Evolutionary conservation across 108 stramenopile genomes (phyloP).

Genomic region (Nitzschia putrida): DNA sequence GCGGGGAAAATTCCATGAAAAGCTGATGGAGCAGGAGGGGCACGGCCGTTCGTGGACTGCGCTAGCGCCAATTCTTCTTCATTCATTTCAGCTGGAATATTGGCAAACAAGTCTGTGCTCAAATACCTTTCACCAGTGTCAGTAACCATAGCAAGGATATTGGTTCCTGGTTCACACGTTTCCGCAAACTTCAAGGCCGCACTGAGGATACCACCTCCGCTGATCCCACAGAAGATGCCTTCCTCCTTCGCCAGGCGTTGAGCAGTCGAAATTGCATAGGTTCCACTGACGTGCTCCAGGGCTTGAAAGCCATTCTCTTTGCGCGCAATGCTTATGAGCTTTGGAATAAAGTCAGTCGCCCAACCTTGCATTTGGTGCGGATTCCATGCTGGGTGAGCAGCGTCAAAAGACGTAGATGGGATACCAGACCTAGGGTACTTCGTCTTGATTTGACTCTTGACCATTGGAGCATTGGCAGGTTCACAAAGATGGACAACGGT

Average conservation of each 20-base stretch:
- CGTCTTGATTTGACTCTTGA: slow-evolving; percentile 60
- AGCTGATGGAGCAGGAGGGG: slow-evolving; percentile 40
- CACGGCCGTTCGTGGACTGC: slow-evolving; percentile 43
- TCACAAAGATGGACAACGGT: slow-evolving; percentile 69
- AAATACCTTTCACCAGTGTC: slow-evolving; percentile 85
- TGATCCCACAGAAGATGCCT: slow-evolving; percentile 76
- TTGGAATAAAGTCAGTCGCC: slow-evolving; percentile 85
- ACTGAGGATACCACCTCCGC: slow-evolving; percentile 71
- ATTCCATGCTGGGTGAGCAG: slow-evolving; percentile 54
- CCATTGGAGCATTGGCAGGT: slow-evolving; percentile 62
- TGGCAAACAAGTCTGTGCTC: slow-evolving; percentile 75
- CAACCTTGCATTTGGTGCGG: slow-evolving; percentile 61
- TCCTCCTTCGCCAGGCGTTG: slow-evolving; percentile 73
- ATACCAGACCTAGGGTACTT: slow-evolving; percentile 37
- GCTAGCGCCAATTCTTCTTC: slow-evolving; percentile 73
- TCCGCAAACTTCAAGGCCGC: slow-evolving; percentile 75
- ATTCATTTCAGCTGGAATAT: slow-evolving; percentile 78
- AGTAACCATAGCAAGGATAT: slow-evolving; percentile 69
- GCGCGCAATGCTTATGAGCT: slow-evolving; percentile 51
- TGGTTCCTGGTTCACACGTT: slow-evolving; percentile 60
- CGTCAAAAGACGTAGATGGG: slow-evolving; percentile 16
- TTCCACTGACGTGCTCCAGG: neutral
- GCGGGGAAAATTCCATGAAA: too few relatives aligned
- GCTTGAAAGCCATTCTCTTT: neutral
- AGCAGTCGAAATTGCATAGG: slow-evolving; percentile 52